These are phyloP conservation scores for Hericium erinaceus DNA, from an alignment of 768 basidiomycete genomes.

Conservation along the genomic window DNA sequence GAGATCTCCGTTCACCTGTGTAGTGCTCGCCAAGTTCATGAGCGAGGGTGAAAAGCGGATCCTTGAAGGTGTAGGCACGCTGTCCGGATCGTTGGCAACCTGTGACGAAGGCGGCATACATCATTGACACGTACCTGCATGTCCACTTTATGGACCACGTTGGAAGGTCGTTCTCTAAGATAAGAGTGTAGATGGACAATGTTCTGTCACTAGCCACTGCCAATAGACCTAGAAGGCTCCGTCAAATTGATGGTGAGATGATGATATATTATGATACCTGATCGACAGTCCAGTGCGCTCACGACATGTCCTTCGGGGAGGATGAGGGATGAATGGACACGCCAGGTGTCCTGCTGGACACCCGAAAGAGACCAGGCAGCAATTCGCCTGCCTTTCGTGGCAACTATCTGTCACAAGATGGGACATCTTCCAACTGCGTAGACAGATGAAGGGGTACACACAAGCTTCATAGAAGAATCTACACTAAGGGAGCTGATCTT, in stretches of 20 bases:
- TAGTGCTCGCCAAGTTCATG: constrained; percentile 60
- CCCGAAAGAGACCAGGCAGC: constrained; percentile 77
- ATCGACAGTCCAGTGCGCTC: constrained; percentile 62
- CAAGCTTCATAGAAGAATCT: constrained; percentile 75
- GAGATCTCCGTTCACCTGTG: constrained; percentile 30
- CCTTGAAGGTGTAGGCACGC: constrained; percentile 40
- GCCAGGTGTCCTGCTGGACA: constrained; percentile 54
- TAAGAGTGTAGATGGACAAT: constrained; percentile 67
- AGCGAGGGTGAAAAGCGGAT: constrained; percentile 68
- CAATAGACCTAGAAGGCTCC: constrained; percentile 52
- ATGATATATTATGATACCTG: constrained; percentile 37
- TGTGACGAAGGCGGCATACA: constrained; percentile 31
- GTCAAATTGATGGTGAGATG: not conserved
- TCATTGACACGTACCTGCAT: constrained; percentile 11
- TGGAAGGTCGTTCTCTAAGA: constrained; percentile 73
- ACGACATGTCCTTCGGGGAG: constrained; percentile 47
- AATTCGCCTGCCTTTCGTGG: constrained; percentile 55
- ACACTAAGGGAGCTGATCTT: constrained; percentile 55
- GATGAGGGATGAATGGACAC: constrained; percentile 73
- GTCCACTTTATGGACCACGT: constrained; percentile 81
- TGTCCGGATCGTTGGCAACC: constrained; percentile 4
- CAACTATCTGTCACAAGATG: constrained; percentile 47
- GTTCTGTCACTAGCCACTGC: constrained; percentile 53
- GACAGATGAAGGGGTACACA: constrained; percentile 29
- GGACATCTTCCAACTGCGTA: not conserved